Base-by-base conservation (phyloP, 352 stramenopile genomes). In the Globisporangium emineosum region DNA sequence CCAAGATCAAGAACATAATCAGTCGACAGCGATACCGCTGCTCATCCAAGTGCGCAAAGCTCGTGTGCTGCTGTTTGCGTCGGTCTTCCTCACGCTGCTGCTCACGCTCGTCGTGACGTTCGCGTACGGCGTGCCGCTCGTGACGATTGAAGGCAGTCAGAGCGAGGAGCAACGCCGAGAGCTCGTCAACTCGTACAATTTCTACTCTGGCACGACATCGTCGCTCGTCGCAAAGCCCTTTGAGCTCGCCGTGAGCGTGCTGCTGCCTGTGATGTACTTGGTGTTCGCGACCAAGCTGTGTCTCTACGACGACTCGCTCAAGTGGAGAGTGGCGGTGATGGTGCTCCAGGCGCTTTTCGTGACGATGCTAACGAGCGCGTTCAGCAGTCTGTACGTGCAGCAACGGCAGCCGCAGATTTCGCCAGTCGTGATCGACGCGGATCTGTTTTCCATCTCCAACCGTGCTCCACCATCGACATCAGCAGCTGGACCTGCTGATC, bases 351-450 rank as follows among this genome's bases (percentile, higher is more conserved):
- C 57, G 17, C 15, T 56, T 7, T 68, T 80, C 7, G 60, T 67
- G 15, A 60, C 70, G 50, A 47, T 81, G 49, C 70, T 88, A 21
- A 83, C 75, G 1, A 79, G 76, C 12, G 70, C 73, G 1, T 79
- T 88, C 35, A 81, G 67, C 29, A 86, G 72, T 1, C 66, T 83
- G 19, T 82, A 83, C 49, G 78, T 86, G 10, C 72, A 74, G 43
- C 64, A 73, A 51, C 45, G 68, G 17, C 61, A 62, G 19, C 71
- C 73, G 2, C 49, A 59, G 8, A 57, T 79, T 13, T 60, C 67
- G 23, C 71, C 73, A 8, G 30, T 61, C 25, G 73, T 81, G 37
- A 37, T 77, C 40, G 57, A 65, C 12, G 73, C 60, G 2, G 73
- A 81, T 45, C 60, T 81, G 45, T 68, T 68, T 13, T 67, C 70